Evolutionary conservation across 495 filamentous ascomycete genomes (phyloP).

Genomic region (Lepidopterella palustris): DNA sequence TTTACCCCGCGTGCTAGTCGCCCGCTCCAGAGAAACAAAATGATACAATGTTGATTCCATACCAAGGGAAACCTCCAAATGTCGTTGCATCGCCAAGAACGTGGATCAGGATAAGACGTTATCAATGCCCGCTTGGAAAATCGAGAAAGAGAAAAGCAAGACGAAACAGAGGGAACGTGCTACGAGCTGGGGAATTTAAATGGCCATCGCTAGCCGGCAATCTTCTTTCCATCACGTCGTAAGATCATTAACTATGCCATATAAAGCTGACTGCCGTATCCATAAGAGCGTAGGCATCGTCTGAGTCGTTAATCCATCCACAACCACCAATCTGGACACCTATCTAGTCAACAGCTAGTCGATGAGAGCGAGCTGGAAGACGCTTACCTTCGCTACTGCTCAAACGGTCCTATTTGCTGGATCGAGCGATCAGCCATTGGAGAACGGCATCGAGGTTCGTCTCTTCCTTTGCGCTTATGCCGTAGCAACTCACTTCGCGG

Average conservation of each 20-base stretch:
- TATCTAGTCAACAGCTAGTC: background rate
- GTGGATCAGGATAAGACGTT: constrained; percentile 1
- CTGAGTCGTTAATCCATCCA: constrained; percentile 19
- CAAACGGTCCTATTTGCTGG: constrained; percentile 49
- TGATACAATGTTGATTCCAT: constrained; percentile 8
- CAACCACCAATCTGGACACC: background rate
- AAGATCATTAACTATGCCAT: constrained; percentile 32
- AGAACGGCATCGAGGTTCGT: constrained; percentile 96
- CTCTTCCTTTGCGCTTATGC: constrained; percentile 97
- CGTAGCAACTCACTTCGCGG: constrained; percentile 97
- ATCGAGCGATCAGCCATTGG: constrained; percentile 90
- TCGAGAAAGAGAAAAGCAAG: constrained; percentile 11
- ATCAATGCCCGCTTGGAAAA: constrained; percentile 15
- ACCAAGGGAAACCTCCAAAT: constrained; percentile 1
- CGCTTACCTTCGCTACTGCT: constrained; percentile 4
- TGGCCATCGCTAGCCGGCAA: constrained; percentile 35
- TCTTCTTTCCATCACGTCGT: constrained; percentile 34
- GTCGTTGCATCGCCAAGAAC: background rate
- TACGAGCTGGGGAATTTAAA: constrained; percentile 28
- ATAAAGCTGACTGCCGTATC: constrained; percentile 30
- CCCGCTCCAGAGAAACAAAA: constrained; percentile 2
- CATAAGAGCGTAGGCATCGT: constrained; percentile 23
- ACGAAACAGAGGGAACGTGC: constrained; percentile 23
- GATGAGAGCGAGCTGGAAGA: background rate
- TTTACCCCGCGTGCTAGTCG: background rate